phyloP scores from a whole-genome alignment of 2,329 filamentous ascomycete genomes.

The Arachnomyces sp. region DNA sequence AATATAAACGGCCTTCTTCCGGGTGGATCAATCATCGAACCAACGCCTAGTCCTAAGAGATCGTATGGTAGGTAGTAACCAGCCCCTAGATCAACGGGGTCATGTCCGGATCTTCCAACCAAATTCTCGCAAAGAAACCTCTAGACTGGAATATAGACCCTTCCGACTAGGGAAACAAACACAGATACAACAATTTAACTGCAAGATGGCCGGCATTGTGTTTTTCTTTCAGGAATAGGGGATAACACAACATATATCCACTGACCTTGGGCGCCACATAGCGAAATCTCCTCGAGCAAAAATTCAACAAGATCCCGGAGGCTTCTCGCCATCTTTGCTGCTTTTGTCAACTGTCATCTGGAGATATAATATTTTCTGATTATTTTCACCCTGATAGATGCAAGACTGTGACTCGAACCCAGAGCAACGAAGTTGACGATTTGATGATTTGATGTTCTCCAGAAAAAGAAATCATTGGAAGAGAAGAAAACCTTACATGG shows the following conservation, averaged over 20 bases:
- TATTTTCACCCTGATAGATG: no score
- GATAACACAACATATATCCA: slow-evolving; percentile 16
- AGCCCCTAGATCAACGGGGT: no score
- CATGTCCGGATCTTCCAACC: no score
- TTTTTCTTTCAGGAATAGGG: slow-evolving; percentile 14
- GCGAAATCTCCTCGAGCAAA: slow-evolving; percentile 51
- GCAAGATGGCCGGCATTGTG: no score
- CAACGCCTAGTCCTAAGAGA: no score
- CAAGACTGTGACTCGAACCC: slow-evolving; percentile 6
- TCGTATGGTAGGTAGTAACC: no score
- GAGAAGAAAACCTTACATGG: not conserved
- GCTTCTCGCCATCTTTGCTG: slow-evolving; percentile 37
- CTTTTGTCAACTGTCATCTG: not conserved
- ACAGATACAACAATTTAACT: no score
- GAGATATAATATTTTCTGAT: not conserved
- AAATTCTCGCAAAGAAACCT: no score
- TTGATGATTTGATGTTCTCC: slow-evolving; percentile 10
- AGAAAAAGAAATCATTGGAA: slow-evolving; percentile 3
- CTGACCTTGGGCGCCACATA: slow-evolving; percentile 51
- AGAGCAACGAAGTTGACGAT: not conserved
- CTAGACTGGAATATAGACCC: no score
- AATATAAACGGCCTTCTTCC: not conserved
- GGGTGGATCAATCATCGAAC: no score
- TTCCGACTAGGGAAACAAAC: no score
- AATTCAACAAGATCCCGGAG: slow-evolving; percentile 51